phyloP scores from a whole-genome alignment of 768 basidiomycete genomes.

The Agrocybe pediades region DNA sequence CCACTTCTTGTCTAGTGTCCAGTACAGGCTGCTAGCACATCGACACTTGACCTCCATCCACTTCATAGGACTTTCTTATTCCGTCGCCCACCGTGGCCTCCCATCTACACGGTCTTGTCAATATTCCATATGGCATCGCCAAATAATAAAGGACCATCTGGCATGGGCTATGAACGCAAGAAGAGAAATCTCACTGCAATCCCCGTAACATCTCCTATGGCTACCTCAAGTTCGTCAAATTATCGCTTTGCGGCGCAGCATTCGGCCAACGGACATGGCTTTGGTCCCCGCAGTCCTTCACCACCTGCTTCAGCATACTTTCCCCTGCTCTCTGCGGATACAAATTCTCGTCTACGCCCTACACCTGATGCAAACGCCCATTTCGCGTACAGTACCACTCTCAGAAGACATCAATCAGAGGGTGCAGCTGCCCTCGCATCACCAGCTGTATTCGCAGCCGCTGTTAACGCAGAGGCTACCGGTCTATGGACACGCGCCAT shows the following conservation, averaged over 20 bases:
- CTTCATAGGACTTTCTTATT: slow-evolving; percentile 1
- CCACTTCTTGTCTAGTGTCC: slow-evolving; percentile 2
- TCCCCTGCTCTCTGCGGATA: slow-evolving; percentile 52
- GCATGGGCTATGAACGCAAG: slow-evolving; percentile 45
- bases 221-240: slow-evolving; percentile 38
- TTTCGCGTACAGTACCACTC: slow-evolving; percentile 83
- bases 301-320: slow-evolving; percentile 87
- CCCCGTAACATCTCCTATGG: slow-evolving; percentile 30
- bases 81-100: slow-evolving; percentile 2
- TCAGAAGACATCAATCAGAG: slow-evolving; percentile 67
- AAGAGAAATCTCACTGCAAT: slow-evolving; percentile 38
- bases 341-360: slow-evolving; percentile 52
- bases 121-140: slow-evolving; percentile 13
- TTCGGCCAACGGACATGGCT: slow-evolving; percentile 24
- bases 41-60: background rate
- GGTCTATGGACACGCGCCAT: slow-evolving; percentile 53
- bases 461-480: slow-evolving; percentile 48
- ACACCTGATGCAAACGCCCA: slow-evolving; percentile 68
- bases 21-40: background rate
- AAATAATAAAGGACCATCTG: slow-evolving; percentile 35
- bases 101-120: background rate
- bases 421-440: slow-evolving; percentile 41
- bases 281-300: slow-evolving; percentile 43
- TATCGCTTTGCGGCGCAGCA: slow-evolving; percentile 29
- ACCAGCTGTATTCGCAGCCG: slow-evolving; percentile 49